Base-by-base conservation (phyloP, 495 filamentous ascomycete genomes). In the Lasiosphaeris hirsuta region DNA sequence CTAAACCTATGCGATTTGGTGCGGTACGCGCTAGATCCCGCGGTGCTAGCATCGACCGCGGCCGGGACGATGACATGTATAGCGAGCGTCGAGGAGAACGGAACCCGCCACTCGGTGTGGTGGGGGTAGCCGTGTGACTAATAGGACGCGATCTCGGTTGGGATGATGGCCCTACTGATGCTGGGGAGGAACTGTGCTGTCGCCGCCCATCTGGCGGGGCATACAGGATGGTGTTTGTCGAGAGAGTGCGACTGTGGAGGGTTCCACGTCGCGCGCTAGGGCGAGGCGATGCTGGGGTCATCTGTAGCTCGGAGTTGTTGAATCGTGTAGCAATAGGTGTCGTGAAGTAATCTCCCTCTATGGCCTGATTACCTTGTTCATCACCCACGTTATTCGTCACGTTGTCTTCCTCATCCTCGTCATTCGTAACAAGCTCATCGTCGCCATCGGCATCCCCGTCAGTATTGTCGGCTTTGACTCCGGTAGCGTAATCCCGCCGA, bases 391-490 rank as follows among this genome's bases (percentile, higher is more conserved):
- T 66, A 50, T 63, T 72, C 34, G 74, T 67, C 15, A 67, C 58
- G 47, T 66, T 61, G 30, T 76, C 74, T 35, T 80, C 79, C 37
- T 83, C 79, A 17, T 81, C 75, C 45, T 86, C 85, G 37, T 86
- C 83, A 40, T 88, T 87, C 0, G 89, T 92, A n/a, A 90, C 80
- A n/a, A 90, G 78, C 69, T 96, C 91, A 61, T 96, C 90, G 61
- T 96, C 91, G 3, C 89, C 91, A 70, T 96, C 90, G 36, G 81
- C 90, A 61, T 90, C 90, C 0, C 79, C 90, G 63, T 90, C 90
- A 2, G 86, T 89, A 60, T 89, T 65, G 35, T 78, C 76, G 23
- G 23, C 23, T 58, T 76, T 77, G 2, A 63, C 58, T 50, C 64
- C 62, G 50, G 52, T 23, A 2, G 63, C 68, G 50, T 77, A 67